phyloP scores from a whole-genome alignment of 371 early-diverging fungal genomes.

The Cokeromyces recurvatus region DNA sequence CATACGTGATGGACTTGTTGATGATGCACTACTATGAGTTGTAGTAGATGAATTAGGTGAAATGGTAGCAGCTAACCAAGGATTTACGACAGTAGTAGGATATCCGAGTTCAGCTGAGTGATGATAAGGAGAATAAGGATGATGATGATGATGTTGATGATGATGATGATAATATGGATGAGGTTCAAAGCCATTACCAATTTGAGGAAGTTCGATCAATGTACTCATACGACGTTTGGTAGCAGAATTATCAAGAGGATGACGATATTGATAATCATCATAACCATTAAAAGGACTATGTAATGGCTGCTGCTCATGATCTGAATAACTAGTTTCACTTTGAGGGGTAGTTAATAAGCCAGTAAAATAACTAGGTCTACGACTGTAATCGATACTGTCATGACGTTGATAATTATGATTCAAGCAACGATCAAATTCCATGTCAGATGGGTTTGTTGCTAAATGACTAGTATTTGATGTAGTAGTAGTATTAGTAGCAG shows the following conservation, averaged over 20 bases:
- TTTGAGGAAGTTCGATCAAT: conserved; percentile 10
- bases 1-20: background rate
- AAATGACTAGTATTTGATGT: too few species aligned
- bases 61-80: conserved; percentile 10
- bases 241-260: conserved; percentile 13
- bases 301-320: conserved; percentile 20
- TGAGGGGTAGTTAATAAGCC: conserved; percentile 16
- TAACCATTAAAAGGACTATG: conserved; percentile 22
- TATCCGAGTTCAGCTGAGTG: conserved; percentile 2
- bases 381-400: conserved; percentile 27
- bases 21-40: background rate
- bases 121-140: background rate
- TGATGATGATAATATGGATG: too few species aligned
- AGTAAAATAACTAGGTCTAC: conserved; percentile 23
- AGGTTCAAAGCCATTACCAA: too few species aligned
- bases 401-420: too few species aligned
- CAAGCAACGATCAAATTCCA: conserved; percentile 13
- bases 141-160: conserved; percentile 2
- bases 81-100: conserved; percentile 1
- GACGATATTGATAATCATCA: conserved; percentile 20
- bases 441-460: conserved; percentile 6
- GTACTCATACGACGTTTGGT: conserved; percentile 17
- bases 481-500: too few species aligned
- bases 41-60: background rate
- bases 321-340: conserved; percentile 20